Conservation (phyloP, 108 stramenopile genomes). For the Epithemia pelagica region DNA sequence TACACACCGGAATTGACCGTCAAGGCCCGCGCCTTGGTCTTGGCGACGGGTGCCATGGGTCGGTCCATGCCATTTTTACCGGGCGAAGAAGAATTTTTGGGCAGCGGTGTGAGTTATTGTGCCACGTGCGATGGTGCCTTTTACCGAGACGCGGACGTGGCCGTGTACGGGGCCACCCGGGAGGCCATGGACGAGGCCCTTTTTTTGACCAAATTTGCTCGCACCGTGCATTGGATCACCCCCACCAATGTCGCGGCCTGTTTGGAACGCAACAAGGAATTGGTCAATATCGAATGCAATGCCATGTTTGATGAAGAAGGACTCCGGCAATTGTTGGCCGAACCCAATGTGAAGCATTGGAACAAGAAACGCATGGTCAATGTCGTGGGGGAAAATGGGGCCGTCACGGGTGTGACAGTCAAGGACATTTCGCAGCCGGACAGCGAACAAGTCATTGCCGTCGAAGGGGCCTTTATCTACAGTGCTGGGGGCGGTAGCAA, state of each 20-base stretch:
- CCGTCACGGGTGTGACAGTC: conserved; percentile 40
- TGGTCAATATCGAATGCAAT: conserved; percentile 18
- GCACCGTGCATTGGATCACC: conserved; percentile 54
- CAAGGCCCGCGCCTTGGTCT: conserved; percentile 36
- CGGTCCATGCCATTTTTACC: conserved; percentile 41
- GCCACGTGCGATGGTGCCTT: conserved; percentile 89
- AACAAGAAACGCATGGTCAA: conserved; percentile 23
- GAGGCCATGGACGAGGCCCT: conserved; percentile 71
- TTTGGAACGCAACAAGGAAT: conserved; percentile 5
- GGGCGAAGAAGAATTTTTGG: conserved; percentile 70
- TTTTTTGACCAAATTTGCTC: conserved; percentile 57
- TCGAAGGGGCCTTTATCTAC: conserved; percentile 57
- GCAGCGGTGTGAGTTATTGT: conserved; percentile 83
- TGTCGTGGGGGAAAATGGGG: conserved; percentile 37
- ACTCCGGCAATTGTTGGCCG: conserved; percentile 16
- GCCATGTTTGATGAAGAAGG: conserved; percentile 21
- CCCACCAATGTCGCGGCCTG: conserved; percentile 8
- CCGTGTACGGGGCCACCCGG: conserved; percentile 43
- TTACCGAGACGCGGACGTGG: conserved; percentile 65
- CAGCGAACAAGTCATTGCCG: conserved; percentile 18
- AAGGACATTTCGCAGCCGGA: conserved; percentile 13
- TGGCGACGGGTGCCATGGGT: conserved; percentile 85
- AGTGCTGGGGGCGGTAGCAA: conserved; percentile 50
- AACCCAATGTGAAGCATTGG: conserved; percentile 38
- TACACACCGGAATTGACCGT: conserved; percentile 26